A percentile compares a stretch with the other conserved stretches of the same genome.
Evolutionary conservation across 257 asterid genomes (phyloP).

Genomic region (Scutellaria minor): DNA sequence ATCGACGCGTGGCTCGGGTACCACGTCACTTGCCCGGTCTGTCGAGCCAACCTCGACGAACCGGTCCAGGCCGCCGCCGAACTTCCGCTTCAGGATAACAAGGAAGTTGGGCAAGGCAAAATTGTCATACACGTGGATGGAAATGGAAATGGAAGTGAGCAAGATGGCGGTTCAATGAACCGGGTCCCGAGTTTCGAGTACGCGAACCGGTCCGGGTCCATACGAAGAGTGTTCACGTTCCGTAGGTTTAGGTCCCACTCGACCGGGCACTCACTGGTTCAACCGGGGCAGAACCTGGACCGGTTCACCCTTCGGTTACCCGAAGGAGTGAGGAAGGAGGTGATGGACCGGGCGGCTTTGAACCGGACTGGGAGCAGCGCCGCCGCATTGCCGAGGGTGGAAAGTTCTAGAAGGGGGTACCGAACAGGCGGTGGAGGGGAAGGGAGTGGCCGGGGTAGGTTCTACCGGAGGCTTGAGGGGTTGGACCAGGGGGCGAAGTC

Average conservation of each 20-base stretch:
- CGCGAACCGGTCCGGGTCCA: slow-evolving; percentile 52
- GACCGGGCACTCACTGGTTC: slow-evolving; percentile 84
- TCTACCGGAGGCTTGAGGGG: slow-evolving; percentile 43
- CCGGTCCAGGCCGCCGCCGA: slow-evolving; percentile 36
- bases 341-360: slow-evolving; percentile 66
- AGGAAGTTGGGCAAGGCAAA: slow-evolving; percentile 32
- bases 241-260: slow-evolving; percentile 85
- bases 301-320: slow-evolving; percentile 80
- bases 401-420: slow-evolving; percentile 54
- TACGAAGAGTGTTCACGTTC: slow-evolving; percentile 38
- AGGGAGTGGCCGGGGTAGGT: slow-evolving; percentile 57
- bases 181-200: slow-evolving; percentile 43
- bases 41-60: slow-evolving; percentile 63
- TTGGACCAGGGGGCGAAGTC: slow-evolving; percentile 51
- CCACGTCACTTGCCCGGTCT: slow-evolving; percentile 93
- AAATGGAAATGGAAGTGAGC: slow-evolving; percentile 35
- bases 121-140: slow-evolving; percentile 49
- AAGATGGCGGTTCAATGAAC: neutral
- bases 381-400: slow-evolving; percentile 42
- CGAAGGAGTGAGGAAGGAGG: slow-evolving; percentile 62
- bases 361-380: slow-evolving; percentile 59
- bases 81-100: slow-evolving; percentile 22
- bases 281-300: slow-evolving; percentile 69
- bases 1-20: slow-evolving; percentile 89
- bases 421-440: slow-evolving; percentile 59